phyloP scores from a whole-genome alignment of 148 eudicot species.

The Camellia granthamiana region DNA sequence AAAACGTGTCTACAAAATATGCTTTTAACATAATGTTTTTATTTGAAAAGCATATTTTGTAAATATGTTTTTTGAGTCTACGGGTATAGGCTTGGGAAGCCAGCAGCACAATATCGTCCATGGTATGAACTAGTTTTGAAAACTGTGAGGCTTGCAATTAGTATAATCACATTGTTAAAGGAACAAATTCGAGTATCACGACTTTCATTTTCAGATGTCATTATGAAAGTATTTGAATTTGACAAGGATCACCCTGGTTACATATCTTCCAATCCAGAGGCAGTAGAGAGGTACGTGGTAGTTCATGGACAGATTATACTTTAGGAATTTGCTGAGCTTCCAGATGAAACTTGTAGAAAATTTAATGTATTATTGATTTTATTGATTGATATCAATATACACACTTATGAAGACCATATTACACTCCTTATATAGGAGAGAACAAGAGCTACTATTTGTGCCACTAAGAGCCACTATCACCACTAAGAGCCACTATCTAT shows the following conservation, averaged over 20 bases:
- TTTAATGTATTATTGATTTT: too few species aligned
- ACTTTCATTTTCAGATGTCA: slow-evolving; percentile 68
- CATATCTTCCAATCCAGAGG: slow-evolving; percentile 58
- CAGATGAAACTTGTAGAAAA: slow-evolving; percentile 63
- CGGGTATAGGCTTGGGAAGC: slow-evolving; percentile 97
- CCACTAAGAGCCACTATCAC: too few species aligned
- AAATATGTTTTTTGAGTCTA: slow-evolving; percentile 5
- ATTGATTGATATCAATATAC: too few species aligned
- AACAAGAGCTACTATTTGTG: too few species aligned
- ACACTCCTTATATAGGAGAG: too few species aligned
- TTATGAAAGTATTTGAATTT: slow-evolving; percentile 63
- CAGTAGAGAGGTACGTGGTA: slow-evolving; percentile 76
- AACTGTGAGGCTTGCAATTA: slow-evolving; percentile 74
- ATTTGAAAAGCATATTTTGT: background rate
- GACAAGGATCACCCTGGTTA: slow-evolving; percentile 64
- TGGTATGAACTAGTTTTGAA: slow-evolving; percentile 94
- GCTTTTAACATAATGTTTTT: background rate
- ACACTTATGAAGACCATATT: too few species aligned
- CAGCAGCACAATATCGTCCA: slow-evolving; percentile 84
- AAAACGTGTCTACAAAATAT: too few species aligned
- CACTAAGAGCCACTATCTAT: too few species aligned
- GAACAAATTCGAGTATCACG: slow-evolving; percentile 84
- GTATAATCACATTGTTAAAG: slow-evolving; percentile 79
- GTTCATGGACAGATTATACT: slow-evolving; percentile 91
- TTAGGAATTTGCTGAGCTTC: slow-evolving; percentile 87